Conservation (phyloP, 139 green algal genomes). For the Spirogloea muscicola region DNA sequence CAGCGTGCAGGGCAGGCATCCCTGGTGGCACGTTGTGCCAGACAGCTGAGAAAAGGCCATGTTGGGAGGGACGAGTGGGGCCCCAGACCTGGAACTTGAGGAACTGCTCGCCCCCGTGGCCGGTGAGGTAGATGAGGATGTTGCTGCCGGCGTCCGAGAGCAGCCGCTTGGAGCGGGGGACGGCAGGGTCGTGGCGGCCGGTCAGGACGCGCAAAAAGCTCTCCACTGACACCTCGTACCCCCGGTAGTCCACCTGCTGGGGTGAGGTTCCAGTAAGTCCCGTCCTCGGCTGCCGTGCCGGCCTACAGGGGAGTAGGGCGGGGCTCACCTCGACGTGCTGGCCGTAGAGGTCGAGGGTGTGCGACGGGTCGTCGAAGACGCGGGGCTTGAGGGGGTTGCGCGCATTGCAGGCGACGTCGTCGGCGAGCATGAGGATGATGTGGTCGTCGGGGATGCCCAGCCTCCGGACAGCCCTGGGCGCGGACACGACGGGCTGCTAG, state of each 20-base stretch:
- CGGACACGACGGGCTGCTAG: too few species aligned
- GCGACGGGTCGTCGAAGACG: conserved; percentile 67
- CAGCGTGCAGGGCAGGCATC: too few species aligned
- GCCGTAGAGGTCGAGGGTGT: conserved; percentile 76
- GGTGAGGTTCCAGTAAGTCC: not conserved
- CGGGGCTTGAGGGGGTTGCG: conserved; percentile 67
- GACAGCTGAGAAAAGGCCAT: too few species aligned
- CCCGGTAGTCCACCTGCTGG: conserved; percentile 79
- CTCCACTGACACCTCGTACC: conserved; percentile 82
- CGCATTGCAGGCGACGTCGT: conserved; percentile 83
- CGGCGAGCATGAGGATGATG: conserved; percentile 92
- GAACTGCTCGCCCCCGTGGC: conserved; percentile 81
- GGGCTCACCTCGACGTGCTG: conserved; percentile 63
- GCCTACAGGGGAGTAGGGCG: not conserved
- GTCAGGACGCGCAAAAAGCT: conserved; percentile 82
- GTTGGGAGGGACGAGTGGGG: too few species aligned
- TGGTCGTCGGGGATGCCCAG: conserved; percentile 87
- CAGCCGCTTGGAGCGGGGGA: conserved; percentile 72
- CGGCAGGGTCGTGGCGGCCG: conserved; percentile 49
- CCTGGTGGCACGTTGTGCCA: too few species aligned
- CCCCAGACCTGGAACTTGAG: conserved; percentile 92
- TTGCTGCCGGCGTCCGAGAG: conserved; percentile 67
- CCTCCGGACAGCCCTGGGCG: conserved; percentile 55
- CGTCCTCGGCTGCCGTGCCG: not conserved
- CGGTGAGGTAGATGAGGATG: conserved; percentile 71